These are phyloP conservation scores for Penicillium soppii DNA, from an alignment of 495 filamentous ascomycete species.

Conservation along the genomic window DNA sequence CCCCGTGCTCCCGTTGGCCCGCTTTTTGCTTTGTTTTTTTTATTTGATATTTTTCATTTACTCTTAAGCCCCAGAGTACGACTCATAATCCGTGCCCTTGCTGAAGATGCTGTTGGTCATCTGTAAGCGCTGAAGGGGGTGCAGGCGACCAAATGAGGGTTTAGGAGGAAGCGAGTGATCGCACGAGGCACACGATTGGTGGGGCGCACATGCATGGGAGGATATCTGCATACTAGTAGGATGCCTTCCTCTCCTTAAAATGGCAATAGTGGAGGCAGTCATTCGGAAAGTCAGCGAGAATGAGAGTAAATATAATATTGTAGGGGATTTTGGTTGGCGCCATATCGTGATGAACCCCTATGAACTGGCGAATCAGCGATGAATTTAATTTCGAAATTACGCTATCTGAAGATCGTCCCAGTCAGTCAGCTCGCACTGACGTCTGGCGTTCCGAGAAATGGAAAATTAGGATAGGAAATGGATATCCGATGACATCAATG, in stretches of 20 bases:
- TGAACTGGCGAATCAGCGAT: constrained; percentile 13
- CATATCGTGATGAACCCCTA: constrained; percentile 4
- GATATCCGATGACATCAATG: constrained; percentile 4
- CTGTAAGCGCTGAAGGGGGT: constrained; percentile 11
- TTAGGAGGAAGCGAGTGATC: constrained; percentile 4
- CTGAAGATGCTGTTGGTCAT: constrained; percentile 10
- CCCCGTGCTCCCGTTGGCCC: constrained; percentile 21
- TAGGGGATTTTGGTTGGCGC: constrained; percentile 22
- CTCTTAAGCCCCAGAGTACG: not conserved
- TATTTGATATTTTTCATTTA: constrained; percentile 4
- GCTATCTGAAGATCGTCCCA: constrained; percentile 18
- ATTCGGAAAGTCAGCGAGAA: constrained; percentile 4
- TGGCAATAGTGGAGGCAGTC: constrained; percentile 4
- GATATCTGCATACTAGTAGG: constrained; percentile 11
- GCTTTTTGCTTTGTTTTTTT: constrained; percentile 15
- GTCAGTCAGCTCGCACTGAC: constrained; percentile 31
- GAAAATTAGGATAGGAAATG: not conserved
- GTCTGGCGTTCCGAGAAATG: constrained; percentile 26
- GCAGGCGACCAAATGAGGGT: constrained; percentile 10
- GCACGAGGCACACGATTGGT: constrained; percentile 11
- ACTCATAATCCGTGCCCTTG: constrained; percentile 9
- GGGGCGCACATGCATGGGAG: constrained; percentile 6
- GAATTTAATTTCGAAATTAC: constrained; percentile 5
- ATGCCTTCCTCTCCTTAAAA: constrained; percentile 4
- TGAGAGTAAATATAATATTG: not conserved